Percentiles rank a stretch among this genome's conserved stretches.
phyloP scores from a whole-genome alignment of 345 rosid genomes.

The Eucalyptus tenuipes region DNA sequence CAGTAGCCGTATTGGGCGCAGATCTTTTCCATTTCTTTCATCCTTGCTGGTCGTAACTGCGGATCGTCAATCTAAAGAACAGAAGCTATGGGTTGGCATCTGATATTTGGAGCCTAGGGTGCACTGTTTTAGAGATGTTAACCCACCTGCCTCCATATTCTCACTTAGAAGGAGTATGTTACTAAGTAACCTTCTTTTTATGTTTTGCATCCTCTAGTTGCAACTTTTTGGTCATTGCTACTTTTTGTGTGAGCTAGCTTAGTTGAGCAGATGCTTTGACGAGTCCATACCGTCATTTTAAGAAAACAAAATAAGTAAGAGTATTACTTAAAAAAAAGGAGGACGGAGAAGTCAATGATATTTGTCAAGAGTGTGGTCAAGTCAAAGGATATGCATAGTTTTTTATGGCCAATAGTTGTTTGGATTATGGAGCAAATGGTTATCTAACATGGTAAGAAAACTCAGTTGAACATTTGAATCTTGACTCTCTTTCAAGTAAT shows the following conservation, averaged over 20 bases:
- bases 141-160: conserved; percentile 46
- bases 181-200: too few relatives aligned
- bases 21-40: not conserved
- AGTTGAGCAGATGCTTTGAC: not conserved
- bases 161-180: conserved; percentile 31
- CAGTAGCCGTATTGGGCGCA: fast-evolving
- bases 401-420: too few relatives aligned
- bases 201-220: too few relatives aligned
- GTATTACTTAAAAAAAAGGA: not conserved
- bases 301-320: too few relatives aligned
- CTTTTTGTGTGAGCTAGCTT: fast-evolving
- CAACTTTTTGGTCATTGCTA: too few relatives aligned
- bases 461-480: too few relatives aligned
- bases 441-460: too few relatives aligned
- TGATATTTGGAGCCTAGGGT: conserved; percentile 93
- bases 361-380: too few relatives aligned
- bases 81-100: conserved; percentile 52
- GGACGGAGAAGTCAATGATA: too few relatives aligned
- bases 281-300: fast-evolving
- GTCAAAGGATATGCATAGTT: too few relatives aligned
- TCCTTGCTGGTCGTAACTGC: not conserved
- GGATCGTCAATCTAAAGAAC: conserved; percentile 33
- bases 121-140: conserved; percentile 79
- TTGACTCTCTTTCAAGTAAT: too few relatives aligned
- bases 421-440: too few relatives aligned